A percentile compares a stretch with the other conserved stretches of the same genome.
Conservation (phyloP, 129 eudicot species). For the Ambrosia artemisiifolia region DNA sequence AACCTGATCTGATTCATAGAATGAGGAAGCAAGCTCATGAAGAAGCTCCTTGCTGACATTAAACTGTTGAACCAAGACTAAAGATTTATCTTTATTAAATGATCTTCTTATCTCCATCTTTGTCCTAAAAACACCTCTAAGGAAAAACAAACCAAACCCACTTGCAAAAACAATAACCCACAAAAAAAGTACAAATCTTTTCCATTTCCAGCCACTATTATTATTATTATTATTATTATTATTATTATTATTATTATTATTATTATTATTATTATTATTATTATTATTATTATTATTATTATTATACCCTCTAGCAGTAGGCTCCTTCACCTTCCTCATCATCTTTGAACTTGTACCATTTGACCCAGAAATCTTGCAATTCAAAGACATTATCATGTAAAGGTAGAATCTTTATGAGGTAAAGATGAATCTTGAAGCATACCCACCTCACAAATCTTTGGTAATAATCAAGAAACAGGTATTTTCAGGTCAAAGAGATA, state of each 20-base stretch:
- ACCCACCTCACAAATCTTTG: conserved; percentile 27
- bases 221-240: too few relatives aligned
- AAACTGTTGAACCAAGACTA: conserved; percentile 39
- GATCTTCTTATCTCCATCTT: conserved; percentile 21
- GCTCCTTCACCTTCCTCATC: conserved; percentile 46
- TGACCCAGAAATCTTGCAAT: conserved; percentile 41
- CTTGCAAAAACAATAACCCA: conserved; percentile 28
- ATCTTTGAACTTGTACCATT: conserved; percentile 47
- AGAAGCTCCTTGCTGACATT: conserved; percentile 52
- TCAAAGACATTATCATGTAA: conserved; percentile 65
- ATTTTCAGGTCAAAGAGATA: conserved; percentile 22
- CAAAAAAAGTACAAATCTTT: conserved; percentile 27
- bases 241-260: too few relatives aligned
- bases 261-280: too few relatives aligned
- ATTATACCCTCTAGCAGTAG: conserved; percentile 24
- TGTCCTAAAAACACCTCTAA: conserved; percentile 23
- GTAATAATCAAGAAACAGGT: conserved; percentile 9
- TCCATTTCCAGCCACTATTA: conserved; percentile 38
- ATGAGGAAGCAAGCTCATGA: conserved; percentile 42
- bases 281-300: too few relatives aligned
- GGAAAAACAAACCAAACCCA: conserved; percentile 49
- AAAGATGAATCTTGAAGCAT: conserved; percentile 26
- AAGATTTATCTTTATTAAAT: conserved; percentile 33
- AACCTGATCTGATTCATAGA: conserved; percentile 53
- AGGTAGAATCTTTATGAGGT: conserved; percentile 31